These are phyloP conservation scores for Chalara sp. DNA, from an alignment of 2,329 filamentous ascomycete genomes.

Conservation along the genomic window DNA sequence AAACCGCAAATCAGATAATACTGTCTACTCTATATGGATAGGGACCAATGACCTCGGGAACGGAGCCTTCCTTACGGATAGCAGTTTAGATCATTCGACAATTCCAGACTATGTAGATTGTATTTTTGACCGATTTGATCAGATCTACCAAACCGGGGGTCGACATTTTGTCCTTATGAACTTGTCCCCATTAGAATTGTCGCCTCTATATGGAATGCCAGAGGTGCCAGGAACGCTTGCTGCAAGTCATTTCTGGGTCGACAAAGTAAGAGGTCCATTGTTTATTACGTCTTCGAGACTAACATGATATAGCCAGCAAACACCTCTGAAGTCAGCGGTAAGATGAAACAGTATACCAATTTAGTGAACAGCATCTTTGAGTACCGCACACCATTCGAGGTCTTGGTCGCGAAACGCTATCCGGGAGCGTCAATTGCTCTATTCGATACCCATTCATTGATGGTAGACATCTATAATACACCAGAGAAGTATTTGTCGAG, in stretches of 20 bases:
- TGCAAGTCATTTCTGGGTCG: slow-evolving; percentile 38
- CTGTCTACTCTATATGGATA: slow-evolving; percentile 73
- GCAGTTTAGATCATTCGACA: slow-evolving; percentile 48
- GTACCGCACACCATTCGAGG: slow-evolving; percentile 42
- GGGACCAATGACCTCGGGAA: slow-evolving; percentile 73
- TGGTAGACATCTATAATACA: slow-evolving; percentile 57
- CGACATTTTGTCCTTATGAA: slow-evolving; percentile 70
- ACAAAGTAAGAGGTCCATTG: slow-evolving; percentile 17
- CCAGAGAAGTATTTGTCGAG: slow-evolving; percentile 55
- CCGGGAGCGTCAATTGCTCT: slow-evolving; percentile 55
- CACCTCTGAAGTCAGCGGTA: slow-evolving; percentile 38
- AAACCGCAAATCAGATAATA: slow-evolving; percentile 45
- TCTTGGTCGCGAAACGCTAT: slow-evolving; percentile 39
- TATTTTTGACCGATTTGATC: slow-evolving; percentile 55
- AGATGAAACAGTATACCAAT: slow-evolving; percentile 43
- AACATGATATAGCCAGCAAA: slow-evolving; percentile 38
- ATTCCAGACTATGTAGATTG: slow-evolving; percentile 62
- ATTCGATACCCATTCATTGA: slow-evolving; percentile 59
- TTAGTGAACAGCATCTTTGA: slow-evolving; percentile 42
- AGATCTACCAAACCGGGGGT: slow-evolving; percentile 58
- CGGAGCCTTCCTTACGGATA: slow-evolving; percentile 58
- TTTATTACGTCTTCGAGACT: slow-evolving; percentile 15
- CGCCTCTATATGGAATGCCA: slow-evolving; percentile 55
- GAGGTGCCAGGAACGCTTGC: slow-evolving; percentile 33
- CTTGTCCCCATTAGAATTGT: slow-evolving; percentile 56